Conservation (phyloP, 2,329 filamentous ascomycete genomes). For the Hyphodiscus sp. region DNA sequence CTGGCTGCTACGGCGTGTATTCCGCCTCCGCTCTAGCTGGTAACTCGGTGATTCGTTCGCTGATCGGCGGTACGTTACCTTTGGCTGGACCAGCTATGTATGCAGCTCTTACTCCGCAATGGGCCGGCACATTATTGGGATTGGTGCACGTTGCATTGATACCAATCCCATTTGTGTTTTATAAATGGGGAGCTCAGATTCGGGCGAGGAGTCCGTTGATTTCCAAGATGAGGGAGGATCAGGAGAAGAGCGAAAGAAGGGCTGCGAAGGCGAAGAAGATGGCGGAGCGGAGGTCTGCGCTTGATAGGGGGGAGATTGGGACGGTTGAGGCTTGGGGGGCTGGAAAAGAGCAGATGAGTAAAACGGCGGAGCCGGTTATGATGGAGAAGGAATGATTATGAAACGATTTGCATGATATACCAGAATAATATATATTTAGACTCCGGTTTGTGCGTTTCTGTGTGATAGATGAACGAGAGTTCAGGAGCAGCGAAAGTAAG, state of each 20-base stretch:
- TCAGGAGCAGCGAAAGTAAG: no score
- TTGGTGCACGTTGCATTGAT: constrained; percentile 67
- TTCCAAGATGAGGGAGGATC: constrained; percentile 30
- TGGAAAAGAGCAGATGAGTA: constrained; percentile 1
- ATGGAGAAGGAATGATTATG: constrained; percentile 1
- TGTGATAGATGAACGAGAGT: neutral
- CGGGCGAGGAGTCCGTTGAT: constrained; percentile 43
- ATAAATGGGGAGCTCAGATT: constrained; percentile 51
- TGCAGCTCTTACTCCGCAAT: constrained; percentile 60
- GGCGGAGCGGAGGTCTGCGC: constrained; percentile 8
- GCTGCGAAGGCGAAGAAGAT: constrained; percentile 13
- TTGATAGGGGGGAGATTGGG: constrained; percentile 3
- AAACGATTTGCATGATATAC: neutral
- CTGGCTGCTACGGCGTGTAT: constrained; percentile 73
- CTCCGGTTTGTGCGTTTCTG: neutral
- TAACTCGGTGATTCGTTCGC: constrained; percentile 66
- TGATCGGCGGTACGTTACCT: constrained; percentile 72
- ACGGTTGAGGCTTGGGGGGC: neutral
- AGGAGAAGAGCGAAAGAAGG: constrained; percentile 22
- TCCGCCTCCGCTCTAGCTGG: constrained; percentile 74
- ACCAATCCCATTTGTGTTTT: constrained; percentile 76
- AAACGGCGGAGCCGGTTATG: neutral
- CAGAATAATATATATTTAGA: neutral
- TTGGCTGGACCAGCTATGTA: constrained; percentile 72
- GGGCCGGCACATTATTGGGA: constrained; percentile 71